Evolutionary conservation across 768 basidiomycete genomes (phyloP), one percentile per base, ranked within the genome.

Genomic region (Kwoniella sp.): DNA sequence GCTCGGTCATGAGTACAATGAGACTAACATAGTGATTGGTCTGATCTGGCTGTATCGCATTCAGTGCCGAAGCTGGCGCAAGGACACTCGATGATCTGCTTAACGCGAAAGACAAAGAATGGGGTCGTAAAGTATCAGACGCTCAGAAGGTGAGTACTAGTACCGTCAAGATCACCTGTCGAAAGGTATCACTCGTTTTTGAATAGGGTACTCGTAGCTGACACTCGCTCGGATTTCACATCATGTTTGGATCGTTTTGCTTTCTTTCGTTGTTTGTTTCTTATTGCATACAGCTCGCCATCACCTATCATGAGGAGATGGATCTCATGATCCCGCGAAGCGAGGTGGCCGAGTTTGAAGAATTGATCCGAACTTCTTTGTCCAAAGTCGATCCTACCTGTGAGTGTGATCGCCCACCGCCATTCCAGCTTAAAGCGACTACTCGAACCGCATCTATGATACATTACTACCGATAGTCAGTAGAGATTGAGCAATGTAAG

Each of bases 271-370:
- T 13, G 33, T 33, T 33, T 5, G 33, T 33, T 3, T 29, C 27
- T 25, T 12, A 26, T 47, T n/a, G n/a, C n/a, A n/a, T n/a, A n/a
- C n/a, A 77, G 77, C 68, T 79, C 40, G 77, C 70, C 0, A 54
- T 79, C 17, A 51, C 29, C 2, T 63, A 79, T 52, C 57, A 66
- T 36, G 58, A 72, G 29, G 76, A 79, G 27, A 76, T 79, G 76
- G 74, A 77, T 30, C 46, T 63, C 47, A 65, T 74, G 62, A 72
- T 79, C 25, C 78, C 78, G 1, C 69, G 70, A 21, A 49, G 26
- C 1, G 78, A 79, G 59, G 67, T 74, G 21, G 68, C 65, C 17
- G 58, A 63, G 29, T 77, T 73, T 64, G 44, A 68, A 6, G 37
- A 30, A 5, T 15, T 72, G 27, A 63, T 78, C 33, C 36, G 56